Percentiles rank a stretch among this genome's conserved stretches.
Conservation (phyloP, 2,329 filamentous ascomycete species). For the Ceratocystis lukuohia region DNA sequence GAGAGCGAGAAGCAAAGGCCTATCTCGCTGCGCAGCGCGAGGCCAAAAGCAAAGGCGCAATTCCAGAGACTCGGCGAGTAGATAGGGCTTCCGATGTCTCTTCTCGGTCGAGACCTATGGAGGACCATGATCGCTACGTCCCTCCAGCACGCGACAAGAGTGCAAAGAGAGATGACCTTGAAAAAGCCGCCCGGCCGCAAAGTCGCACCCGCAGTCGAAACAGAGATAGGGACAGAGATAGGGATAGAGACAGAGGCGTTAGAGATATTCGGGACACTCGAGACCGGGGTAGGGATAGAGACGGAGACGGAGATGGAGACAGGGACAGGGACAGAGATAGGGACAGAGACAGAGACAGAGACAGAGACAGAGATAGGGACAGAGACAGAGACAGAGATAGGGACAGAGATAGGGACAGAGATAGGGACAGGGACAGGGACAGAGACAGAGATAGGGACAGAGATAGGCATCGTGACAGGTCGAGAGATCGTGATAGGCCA, state of each 20-base stretch:
- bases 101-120: conserved; percentile 22
- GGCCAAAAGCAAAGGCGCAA: conserved; percentile 44
- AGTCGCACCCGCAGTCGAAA: conserved; percentile 27
- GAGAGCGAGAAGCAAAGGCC: conserved; percentile 50
- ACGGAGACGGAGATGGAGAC: conserved; percentile 24
- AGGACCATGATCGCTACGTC: conserved; percentile 34
- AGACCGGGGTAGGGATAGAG: conserved; percentile 26
- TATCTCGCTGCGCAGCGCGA: conserved; percentile 50
- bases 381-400: conserved; percentile 26
- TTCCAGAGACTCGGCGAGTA: conserved; percentile 24
- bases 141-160: conserved; percentile 31
- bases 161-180: conserved; percentile 10
- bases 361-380: conserved; percentile 25
- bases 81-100: conserved; percentile 34
- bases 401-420: conserved; percentile 22
- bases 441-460: conserved; percentile 25
- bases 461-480: conserved; percentile 22
- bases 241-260: conserved; percentile 19
- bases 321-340: conserved; percentile 24
- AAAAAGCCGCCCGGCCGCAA: conserved; percentile 21
- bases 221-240: conserved; percentile 23
- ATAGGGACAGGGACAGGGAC: conserved; percentile 24
- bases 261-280: conserved; percentile 24
- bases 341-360: conserved; percentile 23
- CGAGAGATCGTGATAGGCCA: conserved; percentile 22